A percentile compares a stretch with the other conserved stretches of the same genome.
Evolutionary conservation across 331 rosid species (phyloP).

Genomic region (Rosa hybrid): DNA sequence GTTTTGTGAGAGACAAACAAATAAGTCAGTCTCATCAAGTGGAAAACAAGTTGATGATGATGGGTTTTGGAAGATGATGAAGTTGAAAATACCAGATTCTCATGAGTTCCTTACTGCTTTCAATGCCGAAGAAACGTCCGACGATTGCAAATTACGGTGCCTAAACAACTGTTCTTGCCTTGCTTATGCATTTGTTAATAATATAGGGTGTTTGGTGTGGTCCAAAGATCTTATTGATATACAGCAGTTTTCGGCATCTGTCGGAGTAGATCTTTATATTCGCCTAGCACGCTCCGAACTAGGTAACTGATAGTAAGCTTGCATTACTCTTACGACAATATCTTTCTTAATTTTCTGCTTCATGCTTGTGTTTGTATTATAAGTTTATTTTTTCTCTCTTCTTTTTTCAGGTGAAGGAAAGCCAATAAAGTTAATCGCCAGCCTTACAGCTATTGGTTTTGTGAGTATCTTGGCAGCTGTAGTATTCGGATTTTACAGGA

Average conservation of each 20-base stretch:
- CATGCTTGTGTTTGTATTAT: not conserved
- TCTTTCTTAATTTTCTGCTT: not conserved
- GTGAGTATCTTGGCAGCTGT: not conserved
- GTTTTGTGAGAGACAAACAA: constrained; percentile 15
- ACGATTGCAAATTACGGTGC: constrained; percentile 13
- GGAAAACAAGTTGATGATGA: constrained; percentile 2
- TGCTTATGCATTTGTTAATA: constrained; percentile 18
- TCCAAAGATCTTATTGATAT: constrained; percentile 24
- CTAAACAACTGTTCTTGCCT: constrained; percentile 19
- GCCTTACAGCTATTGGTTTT: not conserved
- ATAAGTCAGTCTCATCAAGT: not conserved
- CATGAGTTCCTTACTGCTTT: not conserved
- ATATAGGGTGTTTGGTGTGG: constrained; percentile 34
- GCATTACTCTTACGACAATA: not conserved
- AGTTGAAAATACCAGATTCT: constrained; percentile 27
- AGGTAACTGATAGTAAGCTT: constrained; percentile 1
- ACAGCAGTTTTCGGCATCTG: constrained; percentile 7
- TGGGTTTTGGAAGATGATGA: constrained; percentile 16
- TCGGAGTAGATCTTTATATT: constrained; percentile 18
- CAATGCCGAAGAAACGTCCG: not conserved
- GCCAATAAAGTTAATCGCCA: constrained; percentile 13
- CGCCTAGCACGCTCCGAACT: constrained; percentile 20
- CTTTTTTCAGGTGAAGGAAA: constrained; percentile 8
- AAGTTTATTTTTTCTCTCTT: not conserved
- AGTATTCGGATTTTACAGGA: not conserved